phyloP scores from a whole-genome alignment of 2,329 filamentous ascomycete species.

The Cladobotryum mycophilum region DNA sequence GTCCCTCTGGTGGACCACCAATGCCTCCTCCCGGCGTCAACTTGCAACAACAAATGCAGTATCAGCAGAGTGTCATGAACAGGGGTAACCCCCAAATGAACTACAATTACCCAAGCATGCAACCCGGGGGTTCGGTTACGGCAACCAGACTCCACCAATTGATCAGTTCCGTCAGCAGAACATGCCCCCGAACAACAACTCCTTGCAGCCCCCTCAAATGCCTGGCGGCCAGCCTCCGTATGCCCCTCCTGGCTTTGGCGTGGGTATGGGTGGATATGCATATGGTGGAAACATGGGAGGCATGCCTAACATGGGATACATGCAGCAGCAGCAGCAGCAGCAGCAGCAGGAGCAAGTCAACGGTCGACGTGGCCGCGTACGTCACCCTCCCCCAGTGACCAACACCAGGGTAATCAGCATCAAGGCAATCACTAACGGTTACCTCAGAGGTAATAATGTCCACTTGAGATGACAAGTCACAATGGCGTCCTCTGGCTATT shows the following conservation, averaged over 20 bases:
- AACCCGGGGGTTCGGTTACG: constrained; percentile 47
- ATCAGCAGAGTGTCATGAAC: constrained; percentile 52
- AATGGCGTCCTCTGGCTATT: not conserved
- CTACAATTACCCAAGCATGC: constrained; percentile 52
- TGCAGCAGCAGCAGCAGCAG: constrained; percentile 44
- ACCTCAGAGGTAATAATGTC: constrained; percentile 23
- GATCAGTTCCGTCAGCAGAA: constrained; percentile 52
- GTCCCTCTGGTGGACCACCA: constrained; percentile 33
- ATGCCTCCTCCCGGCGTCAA: constrained; percentile 42
- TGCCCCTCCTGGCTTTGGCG: constrained; percentile 42
- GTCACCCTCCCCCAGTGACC: constrained; percentile 21
- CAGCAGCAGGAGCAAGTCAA: constrained; percentile 49
- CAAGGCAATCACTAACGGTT: constrained; percentile 19
- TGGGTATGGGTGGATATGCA: constrained; percentile 40
- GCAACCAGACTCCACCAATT: constrained; percentile 39
- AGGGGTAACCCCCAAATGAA: constrained; percentile 48
- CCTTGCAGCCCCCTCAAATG: constrained; percentile 42
- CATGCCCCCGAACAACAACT: constrained; percentile 42
- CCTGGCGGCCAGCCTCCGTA: constrained; percentile 38
- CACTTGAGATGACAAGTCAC: constrained; percentile 4
- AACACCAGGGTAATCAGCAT: constrained; percentile 6
- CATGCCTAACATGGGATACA: constrained; percentile 42
- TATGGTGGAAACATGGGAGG: constrained; percentile 45
- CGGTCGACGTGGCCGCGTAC: constrained; percentile 53
- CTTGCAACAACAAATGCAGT: constrained; percentile 52